These are phyloP conservation scores for Nemania sp. DNA, from an alignment of 2,329 filamentous ascomycete species.

Conservation along the genomic window DNA sequence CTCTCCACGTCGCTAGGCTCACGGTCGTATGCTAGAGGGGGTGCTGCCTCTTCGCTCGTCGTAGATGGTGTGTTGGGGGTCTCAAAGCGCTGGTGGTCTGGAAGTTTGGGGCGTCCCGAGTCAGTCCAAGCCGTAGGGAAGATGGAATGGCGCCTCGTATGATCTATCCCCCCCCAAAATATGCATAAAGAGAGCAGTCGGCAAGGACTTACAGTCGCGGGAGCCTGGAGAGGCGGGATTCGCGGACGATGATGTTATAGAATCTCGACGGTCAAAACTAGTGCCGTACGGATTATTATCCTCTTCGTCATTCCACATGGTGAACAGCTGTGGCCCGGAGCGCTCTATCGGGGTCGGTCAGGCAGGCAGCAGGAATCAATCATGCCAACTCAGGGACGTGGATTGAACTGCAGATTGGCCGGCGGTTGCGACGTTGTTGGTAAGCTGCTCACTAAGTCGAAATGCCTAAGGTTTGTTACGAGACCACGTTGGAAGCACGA, in stretches of 20 bases:
- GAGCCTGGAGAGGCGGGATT: slow-evolving; percentile 66
- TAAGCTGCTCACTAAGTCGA: slow-evolving; percentile 14
- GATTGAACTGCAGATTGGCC: slow-evolving; percentile 21
- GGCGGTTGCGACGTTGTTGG: slow-evolving; percentile 21
- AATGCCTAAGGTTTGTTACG: background rate
- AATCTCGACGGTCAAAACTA: slow-evolving; percentile 87
- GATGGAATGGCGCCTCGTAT: slow-evolving; percentile 45
- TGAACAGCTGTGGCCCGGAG: slow-evolving; percentile 36
- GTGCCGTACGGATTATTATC: slow-evolving; percentile 96
- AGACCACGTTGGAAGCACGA: background rate
- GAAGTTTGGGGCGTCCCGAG: slow-evolving; percentile 42
- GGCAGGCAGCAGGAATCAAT: slow-evolving; percentile 13
- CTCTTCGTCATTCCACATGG: slow-evolving; percentile 95
- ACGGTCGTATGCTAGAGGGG: slow-evolving; percentile 35
- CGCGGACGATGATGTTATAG: slow-evolving; percentile 69
- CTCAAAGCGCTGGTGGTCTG: slow-evolving; percentile 62
- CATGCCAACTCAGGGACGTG: slow-evolving; percentile 3
- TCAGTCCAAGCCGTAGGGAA: slow-evolving; percentile 38
- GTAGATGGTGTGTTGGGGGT: slow-evolving; percentile 73
- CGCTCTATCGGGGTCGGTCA: slow-evolving; percentile 20
- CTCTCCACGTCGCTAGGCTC: slow-evolving; percentile 50
- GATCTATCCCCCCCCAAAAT: slow-evolving; percentile 25
- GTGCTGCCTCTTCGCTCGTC: slow-evolving; percentile 68
- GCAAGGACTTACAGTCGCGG: slow-evolving; percentile 58
- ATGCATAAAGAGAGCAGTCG: slow-evolving; percentile 19